Conservation (phyloP, 768 basidiomycete genomes). For the Pisolithus sp. region DNA sequence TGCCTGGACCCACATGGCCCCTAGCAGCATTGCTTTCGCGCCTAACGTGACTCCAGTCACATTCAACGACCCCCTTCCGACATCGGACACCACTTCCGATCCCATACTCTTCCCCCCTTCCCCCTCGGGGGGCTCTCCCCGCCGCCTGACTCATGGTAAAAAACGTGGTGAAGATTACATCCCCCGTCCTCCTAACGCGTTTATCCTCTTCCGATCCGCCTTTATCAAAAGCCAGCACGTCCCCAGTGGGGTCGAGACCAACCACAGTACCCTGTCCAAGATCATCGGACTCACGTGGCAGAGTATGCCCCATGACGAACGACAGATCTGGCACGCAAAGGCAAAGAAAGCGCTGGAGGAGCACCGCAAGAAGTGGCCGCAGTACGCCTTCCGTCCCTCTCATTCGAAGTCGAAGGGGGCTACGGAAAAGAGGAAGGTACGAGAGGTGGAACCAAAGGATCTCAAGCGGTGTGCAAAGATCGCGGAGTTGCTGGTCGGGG, state of each 20-base stretch:
- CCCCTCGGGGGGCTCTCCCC: slow-evolving; percentile 27
- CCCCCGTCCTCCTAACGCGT: slow-evolving; percentile 80
- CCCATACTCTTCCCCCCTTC: slow-evolving; percentile 55
- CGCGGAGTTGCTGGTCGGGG: slow-evolving; percentile 57
- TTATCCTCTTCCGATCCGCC: slow-evolving; percentile 80
- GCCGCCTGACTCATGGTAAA: slow-evolving; percentile 52
- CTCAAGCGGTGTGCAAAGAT: slow-evolving; percentile 62
- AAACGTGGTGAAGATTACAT: slow-evolving; percentile 73
- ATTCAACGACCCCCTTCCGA: slow-evolving; percentile 42
- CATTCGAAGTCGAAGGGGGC: slow-evolving; percentile 32
- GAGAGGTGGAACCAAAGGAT: slow-evolving; percentile 43
- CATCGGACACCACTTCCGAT: slow-evolving; percentile 33
- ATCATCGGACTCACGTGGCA: slow-evolving; percentile 83
- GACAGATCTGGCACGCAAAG: slow-evolving; percentile 71
- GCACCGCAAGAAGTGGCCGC: slow-evolving; percentile 64
- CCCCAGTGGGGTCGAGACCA: slow-evolving; percentile 71
- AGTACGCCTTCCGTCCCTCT: slow-evolving; percentile 67
- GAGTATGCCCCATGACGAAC: slow-evolving; percentile 67
- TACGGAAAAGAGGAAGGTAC: slow-evolving; percentile 28
- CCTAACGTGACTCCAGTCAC: slow-evolving; percentile 53
- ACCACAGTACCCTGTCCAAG: slow-evolving; percentile 78
- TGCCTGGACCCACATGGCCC: slow-evolving; percentile 38
- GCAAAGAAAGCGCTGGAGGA: slow-evolving; percentile 68
- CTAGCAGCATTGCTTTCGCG: slow-evolving; percentile 46
- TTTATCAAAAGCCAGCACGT: slow-evolving; percentile 78